A percentile compares a stretch with the other conserved stretches of the same genome.
phyloP scores from a whole-genome alignment of 495 filamentous ascomycete species.

The Hypoxylon fragiforme region DNA sequence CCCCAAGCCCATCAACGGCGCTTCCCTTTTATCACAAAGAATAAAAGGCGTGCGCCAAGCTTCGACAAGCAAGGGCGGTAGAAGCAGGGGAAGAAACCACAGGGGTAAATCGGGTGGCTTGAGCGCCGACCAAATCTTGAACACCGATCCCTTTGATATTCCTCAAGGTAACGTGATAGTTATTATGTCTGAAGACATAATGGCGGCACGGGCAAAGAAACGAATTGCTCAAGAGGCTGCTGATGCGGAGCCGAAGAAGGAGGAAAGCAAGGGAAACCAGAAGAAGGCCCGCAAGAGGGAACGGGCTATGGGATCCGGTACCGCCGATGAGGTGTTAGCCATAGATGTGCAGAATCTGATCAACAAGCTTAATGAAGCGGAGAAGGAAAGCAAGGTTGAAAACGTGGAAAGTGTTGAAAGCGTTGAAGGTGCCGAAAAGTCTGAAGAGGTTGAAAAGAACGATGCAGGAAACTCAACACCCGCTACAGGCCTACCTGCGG shows the following conservation, averaged over 20 bases:
- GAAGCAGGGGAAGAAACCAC: conserved; percentile 10
- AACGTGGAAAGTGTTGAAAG: conserved; percentile 3
- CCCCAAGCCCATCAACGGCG: neutral
- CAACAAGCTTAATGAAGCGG: conserved; percentile 46
- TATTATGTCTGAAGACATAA: neutral
- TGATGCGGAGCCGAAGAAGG: too few relatives aligned
- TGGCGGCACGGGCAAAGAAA: neutral
- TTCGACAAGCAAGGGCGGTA: too few relatives aligned
- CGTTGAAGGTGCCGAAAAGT: conserved; percentile 2
- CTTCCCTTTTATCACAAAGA: neutral
- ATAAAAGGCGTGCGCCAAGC: neutral
- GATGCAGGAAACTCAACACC: too few relatives aligned
- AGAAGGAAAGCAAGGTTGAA: conserved; percentile 11
- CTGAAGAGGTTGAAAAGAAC: too few relatives aligned
- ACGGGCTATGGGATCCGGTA: conserved; percentile 56
- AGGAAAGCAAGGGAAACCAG: conserved; percentile 54
- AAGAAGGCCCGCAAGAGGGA: conserved; percentile 48
- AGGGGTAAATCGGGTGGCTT: too few relatives aligned
- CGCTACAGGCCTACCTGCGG: too few relatives aligned
- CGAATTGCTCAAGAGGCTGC: too few relatives aligned
- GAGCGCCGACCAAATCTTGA: too few relatives aligned
- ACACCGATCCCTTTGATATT: too few relatives aligned
- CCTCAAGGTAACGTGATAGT: too few relatives aligned
- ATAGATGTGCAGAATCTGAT: conserved; percentile 70
- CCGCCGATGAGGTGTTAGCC: conserved; percentile 73